Base-by-base conservation (phyloP, 1,139 yeast species). In the Zygoascus sp. region DNA sequence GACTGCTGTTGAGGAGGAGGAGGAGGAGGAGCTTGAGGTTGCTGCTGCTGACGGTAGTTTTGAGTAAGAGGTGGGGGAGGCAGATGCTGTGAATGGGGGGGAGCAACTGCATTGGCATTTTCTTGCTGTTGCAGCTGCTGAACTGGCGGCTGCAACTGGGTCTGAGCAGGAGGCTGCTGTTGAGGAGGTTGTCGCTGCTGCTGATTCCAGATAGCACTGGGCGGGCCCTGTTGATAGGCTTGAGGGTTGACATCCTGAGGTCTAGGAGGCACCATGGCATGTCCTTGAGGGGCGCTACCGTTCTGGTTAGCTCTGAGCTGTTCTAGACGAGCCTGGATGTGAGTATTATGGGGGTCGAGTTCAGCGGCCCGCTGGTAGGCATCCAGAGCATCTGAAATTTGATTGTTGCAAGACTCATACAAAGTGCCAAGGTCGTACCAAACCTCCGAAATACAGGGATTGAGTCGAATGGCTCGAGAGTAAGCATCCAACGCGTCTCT, bases 341-440 rank as follows among this genome's bases (percentile, higher is more conserved):
- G 97, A 44, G 94, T 89, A 64, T 92, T 90, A 51, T 81, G 84
- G 28, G 98, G 97, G 64, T 92, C 97, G 58, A 92, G 79, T 50
- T 95, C 80, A 47, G 95, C 95, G 5, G 98, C 98, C 57, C 95
- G 94, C 61, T 88, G 83, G 65, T 92, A 92, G 7, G 98, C 98
- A 68, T 92, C 97, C 55, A 92, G 73, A 1, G 98, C 98, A 64
- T 92, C 98, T 53, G 83, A 78, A 51, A 90, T 79, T 69, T 92
- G 98, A 68, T 90, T 90, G 69, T 90, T 92, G 69, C 98, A 92
- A 27, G 97, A 88, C 69, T 92, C 98, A 67, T 92, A 92, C 44
- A 92, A 73, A 1, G 97, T 92, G 49, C 98, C 98, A 62, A 92
- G 76, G 68, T 92, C 98, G 67, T 92, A 92, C 98, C 98, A 92